Percentiles rank a stretch among this genome's conserved stretches.
These are phyloP conservation scores for Gentiana straminea DNA, from an alignment of 257 asterid species.

Conservation along the genomic window DNA sequence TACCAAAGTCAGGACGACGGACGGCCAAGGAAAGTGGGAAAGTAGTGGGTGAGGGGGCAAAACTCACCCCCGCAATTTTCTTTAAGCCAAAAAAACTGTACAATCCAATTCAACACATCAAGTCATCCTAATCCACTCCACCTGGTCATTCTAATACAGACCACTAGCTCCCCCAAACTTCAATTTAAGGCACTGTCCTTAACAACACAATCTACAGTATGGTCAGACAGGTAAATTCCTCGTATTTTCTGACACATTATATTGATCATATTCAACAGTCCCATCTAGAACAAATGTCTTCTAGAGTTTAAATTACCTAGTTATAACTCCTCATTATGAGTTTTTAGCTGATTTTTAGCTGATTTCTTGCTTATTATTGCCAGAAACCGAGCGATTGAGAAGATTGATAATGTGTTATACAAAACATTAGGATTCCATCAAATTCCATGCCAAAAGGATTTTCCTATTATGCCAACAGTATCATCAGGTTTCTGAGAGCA, in stretches of 20 bases:
- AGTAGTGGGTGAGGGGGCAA: too few species aligned
- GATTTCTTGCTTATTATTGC: slow-evolving; percentile 1
- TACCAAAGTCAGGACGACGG: too few species aligned
- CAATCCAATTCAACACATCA: too few species aligned
- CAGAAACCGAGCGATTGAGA: slow-evolving; percentile 79
- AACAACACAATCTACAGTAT: slow-evolving; percentile 25
- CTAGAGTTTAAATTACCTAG: background rate
- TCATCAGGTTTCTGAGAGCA: slow-evolving; percentile 45
- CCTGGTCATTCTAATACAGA: too few species aligned
- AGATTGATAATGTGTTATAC: slow-evolving; percentile 86
- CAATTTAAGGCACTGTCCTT: too few species aligned
- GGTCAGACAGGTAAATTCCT: slow-evolving; percentile 68
- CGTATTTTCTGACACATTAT: background rate
- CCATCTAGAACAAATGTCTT: background rate
- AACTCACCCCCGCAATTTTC: too few species aligned
- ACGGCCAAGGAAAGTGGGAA: too few species aligned
- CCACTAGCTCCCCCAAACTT: too few species aligned
- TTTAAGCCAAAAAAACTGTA: too few species aligned
- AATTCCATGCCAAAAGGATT: slow-evolving; percentile 94
- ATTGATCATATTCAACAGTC: background rate
- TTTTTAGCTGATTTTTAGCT: too few species aligned
- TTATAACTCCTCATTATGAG: too few species aligned
- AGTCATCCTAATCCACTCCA: too few species aligned
- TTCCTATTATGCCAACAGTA: slow-evolving; percentile 81
- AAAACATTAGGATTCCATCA: slow-evolving; percentile 95